These are phyloP conservation scores for Prunus yedoensis DNA, from an alignment of 331 rosid species.

Conservation along the genomic window DNA sequence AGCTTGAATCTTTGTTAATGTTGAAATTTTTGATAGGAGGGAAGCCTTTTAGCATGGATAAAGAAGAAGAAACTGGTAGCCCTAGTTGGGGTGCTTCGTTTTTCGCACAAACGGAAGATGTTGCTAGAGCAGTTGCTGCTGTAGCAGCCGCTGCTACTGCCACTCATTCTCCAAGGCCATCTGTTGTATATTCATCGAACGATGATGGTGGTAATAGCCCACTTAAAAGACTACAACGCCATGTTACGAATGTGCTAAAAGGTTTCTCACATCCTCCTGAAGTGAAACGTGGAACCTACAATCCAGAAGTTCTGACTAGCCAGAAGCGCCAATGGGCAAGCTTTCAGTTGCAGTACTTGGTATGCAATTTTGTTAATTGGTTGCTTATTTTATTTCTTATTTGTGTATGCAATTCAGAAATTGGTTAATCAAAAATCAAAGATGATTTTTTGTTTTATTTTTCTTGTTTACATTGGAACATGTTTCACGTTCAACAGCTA, in stretches of 20 bases:
- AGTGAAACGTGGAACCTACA: conserved; percentile 56
- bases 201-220: conserved; percentile 62
- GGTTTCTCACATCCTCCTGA: conserved; percentile 71
- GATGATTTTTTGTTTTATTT: not conserved
- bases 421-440: conserved; percentile 2
- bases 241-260: conserved; percentile 57
- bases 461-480: not conserved
- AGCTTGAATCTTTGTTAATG: conserved; percentile 14
- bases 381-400: conserved; percentile 10
- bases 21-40: conserved; percentile 38
- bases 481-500: not conserved
- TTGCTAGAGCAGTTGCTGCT: conserved; percentile 64
- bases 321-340: conserved; percentile 97
- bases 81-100: conserved; percentile 73
- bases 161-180: conserved; percentile 54
- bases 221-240: conserved; percentile 70
- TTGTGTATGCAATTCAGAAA: conserved; percentile 7
- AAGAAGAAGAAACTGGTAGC: conserved; percentile 61
- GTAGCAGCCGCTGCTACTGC: conserved; percentile 61
- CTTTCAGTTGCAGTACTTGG: conserved; percentile 82
- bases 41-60: conserved; percentile 41
- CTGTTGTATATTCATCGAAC: conserved; percentile 61
- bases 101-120: conserved; percentile 68
- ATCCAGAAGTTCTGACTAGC: conserved; percentile 89
- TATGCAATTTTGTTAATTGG: conserved; percentile 28